Percentiles rank a stretch among this genome's conserved stretches.
Evolutionary conservation across 768 basidiomycete species (phyloP).

Genomic region (Mycena belliarum): DNA sequence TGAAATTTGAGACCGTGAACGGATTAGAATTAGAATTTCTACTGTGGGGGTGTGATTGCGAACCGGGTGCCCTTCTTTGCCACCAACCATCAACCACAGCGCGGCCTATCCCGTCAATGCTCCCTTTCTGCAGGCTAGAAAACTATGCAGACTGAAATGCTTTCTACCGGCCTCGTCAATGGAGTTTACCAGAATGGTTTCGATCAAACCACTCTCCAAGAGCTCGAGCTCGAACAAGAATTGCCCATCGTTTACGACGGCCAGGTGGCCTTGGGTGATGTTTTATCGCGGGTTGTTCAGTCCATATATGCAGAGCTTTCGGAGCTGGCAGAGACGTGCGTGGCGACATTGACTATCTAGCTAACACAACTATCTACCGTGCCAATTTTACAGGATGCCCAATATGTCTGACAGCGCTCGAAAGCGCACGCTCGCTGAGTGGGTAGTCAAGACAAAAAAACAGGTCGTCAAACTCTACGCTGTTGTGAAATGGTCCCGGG

Average conservation of each 20-base stretch:
- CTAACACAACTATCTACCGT: neutral
- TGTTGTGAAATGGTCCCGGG: conserved; percentile 83
- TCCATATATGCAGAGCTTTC: conserved; percentile 81
- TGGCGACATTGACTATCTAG: conserved; percentile 5
- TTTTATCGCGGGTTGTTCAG: conserved; percentile 76
- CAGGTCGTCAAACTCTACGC: conserved; percentile 90
- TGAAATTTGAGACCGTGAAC: too few species aligned
- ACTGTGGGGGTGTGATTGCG: neutral
- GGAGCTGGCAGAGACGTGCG: conserved; percentile 86
- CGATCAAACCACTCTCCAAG: conserved; percentile 44
- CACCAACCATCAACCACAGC: neutral
- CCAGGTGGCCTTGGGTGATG: conserved; percentile 70
- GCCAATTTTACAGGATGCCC: conserved; percentile 53
- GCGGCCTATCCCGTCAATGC: conserved; percentile 13
- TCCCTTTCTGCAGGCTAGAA: conserved; percentile 2
- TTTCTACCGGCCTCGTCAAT: conserved; percentile 24
- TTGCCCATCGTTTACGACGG: conserved; percentile 74
- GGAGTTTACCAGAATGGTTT: conserved; percentile 28
- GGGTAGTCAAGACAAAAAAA: conserved; percentile 88
- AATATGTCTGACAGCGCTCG: conserved; percentile 81
- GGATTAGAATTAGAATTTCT: too few species aligned
- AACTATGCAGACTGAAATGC: conserved; percentile 10
- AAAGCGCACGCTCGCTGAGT: conserved; percentile 82
- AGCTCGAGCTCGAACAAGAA: conserved; percentile 73
- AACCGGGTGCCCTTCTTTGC: neutral